Evolutionary conservation across 352 stramenopile genomes (phyloP).

Genomic region (Phytophthora nicotianae): DNA sequence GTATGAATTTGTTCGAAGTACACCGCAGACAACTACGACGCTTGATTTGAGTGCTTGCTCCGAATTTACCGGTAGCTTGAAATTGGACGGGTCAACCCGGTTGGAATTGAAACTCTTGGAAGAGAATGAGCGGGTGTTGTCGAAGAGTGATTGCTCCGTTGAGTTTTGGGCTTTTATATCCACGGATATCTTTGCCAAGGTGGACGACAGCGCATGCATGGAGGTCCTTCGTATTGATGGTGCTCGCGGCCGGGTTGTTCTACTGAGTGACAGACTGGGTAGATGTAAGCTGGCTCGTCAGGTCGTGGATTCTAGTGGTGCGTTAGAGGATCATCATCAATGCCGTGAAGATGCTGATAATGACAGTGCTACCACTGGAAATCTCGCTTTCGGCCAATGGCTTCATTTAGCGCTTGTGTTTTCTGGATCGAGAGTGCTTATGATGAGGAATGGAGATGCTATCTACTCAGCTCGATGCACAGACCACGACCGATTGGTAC

Average conservation of each 20-base stretch:
- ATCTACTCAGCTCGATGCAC: conserved; percentile 18
- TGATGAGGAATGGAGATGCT: conserved; percentile 53
- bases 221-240: conserved; percentile 37
- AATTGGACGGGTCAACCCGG: conserved; percentile 43
- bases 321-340: conserved; percentile 10
- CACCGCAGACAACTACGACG: conserved; percentile 2
- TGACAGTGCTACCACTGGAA: conserved; percentile 3
- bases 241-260: conserved; percentile 8
- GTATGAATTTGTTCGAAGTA: conserved; percentile 42
- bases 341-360: neutral
- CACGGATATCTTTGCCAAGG: conserved; percentile 9
- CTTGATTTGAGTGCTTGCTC: conserved; percentile 20
- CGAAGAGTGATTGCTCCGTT: conserved; percentile 50
- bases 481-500: conserved; percentile 4
- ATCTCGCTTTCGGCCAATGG: conserved; percentile 41
- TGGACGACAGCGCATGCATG: conserved; percentile 8
- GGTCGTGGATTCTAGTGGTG: conserved; percentile 8
- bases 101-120: conserved; percentile 30
- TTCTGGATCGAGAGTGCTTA: conserved; percentile 34
- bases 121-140: conserved; percentile 19
- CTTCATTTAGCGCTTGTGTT: conserved; percentile 60
- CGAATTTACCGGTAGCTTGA: conserved; percentile 25
- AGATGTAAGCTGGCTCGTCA: conserved; percentile 20
- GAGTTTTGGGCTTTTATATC: conserved; percentile 56
- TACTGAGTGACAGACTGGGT: conserved; percentile 23